A percentile compares a stretch with the other conserved stretches of the same genome.
phyloP scores from a whole-genome alignment of 257 asterid genomes.

The Solanum acaule region DNA sequence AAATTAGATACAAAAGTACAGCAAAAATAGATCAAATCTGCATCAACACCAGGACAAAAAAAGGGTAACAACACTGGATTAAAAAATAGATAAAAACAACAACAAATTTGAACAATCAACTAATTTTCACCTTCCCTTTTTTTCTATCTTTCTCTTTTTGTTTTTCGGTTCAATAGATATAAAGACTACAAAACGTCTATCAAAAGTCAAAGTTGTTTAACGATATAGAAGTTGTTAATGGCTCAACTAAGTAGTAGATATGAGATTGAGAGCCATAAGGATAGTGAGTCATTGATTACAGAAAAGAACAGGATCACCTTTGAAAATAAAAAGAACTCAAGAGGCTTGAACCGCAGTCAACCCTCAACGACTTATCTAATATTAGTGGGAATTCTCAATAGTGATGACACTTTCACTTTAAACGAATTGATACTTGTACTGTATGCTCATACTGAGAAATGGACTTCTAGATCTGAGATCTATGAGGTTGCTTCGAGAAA shows the following conservation, averaged over 20 bases:
- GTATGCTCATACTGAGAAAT: background rate
- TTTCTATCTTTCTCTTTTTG: background rate
- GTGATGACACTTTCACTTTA: slow-evolving; percentile 14
- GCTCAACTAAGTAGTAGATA: background rate
- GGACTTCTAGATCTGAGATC: background rate
- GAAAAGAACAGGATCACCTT: background rate
- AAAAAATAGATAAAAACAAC: background rate
- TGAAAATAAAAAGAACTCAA: background rate
- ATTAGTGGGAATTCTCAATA: background rate
- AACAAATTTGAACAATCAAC: background rate
- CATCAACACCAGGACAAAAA: background rate
- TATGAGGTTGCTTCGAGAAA: background rate
- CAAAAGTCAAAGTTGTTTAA: background rate
- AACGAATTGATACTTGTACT: background rate
- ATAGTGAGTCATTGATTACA: background rate
- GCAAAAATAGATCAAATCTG: background rate
- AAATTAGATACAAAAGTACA: background rate
- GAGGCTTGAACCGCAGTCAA: background rate
- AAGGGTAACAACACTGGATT: no score
- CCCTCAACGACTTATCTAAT: background rate
- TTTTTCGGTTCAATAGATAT: background rate
- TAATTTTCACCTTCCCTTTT: background rate
- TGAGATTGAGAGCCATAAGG: background rate
- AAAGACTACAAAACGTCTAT: background rate
- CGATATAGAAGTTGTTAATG: background rate